A percentile compares a stretch with the other conserved stretches of the same genome.
phyloP scores from a whole-genome alignment of 2,329 filamentous ascomycete species.

The Mollisiaceae sp. region DNA sequence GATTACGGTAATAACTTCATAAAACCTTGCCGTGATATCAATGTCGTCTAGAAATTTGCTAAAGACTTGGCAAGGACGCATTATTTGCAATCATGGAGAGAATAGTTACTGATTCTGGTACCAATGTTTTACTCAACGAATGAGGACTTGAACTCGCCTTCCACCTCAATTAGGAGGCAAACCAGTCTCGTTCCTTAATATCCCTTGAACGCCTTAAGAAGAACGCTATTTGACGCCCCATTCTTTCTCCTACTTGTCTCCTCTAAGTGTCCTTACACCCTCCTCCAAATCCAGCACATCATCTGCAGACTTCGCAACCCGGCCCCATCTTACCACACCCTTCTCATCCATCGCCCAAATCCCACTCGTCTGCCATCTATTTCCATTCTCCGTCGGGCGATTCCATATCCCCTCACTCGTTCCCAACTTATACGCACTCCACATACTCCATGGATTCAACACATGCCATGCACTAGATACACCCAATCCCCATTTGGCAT shows the following conservation, averaged over 20 bases:
- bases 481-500: slow-evolving; percentile 70
- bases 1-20: neutral
- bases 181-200: too few species aligned
- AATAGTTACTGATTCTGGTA: neutral
- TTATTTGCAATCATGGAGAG: neutral
- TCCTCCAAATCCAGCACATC: slow-evolving; percentile 60
- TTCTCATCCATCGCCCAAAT: slow-evolving; percentile 63
- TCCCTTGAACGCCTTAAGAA: neutral
- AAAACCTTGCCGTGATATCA: neutral
- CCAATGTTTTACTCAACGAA: neutral
- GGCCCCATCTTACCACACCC: slow-evolving; percentile 59
- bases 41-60: neutral
- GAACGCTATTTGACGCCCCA: neutral
- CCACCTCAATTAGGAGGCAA: too few species aligned
- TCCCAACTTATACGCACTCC: slow-evolving; percentile 61
- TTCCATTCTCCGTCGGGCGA: slow-evolving; percentile 67
- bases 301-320: slow-evolving; percentile 54
- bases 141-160: neutral
- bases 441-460: slow-evolving; percentile 62
- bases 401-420: slow-evolving; percentile 70
- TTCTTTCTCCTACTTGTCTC: neutral
- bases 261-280: slow-evolving; percentile 43
- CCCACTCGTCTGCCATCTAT: slow-evolving; percentile 70
- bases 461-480: slow-evolving; percentile 65
- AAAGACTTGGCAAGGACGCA: neutral